Evolutionary conservation across 2,329 filamentous ascomycete species (phyloP), one percentile per base, ranked within the genome.

Genomic region (Colletotrichum brevisporum): DNA sequence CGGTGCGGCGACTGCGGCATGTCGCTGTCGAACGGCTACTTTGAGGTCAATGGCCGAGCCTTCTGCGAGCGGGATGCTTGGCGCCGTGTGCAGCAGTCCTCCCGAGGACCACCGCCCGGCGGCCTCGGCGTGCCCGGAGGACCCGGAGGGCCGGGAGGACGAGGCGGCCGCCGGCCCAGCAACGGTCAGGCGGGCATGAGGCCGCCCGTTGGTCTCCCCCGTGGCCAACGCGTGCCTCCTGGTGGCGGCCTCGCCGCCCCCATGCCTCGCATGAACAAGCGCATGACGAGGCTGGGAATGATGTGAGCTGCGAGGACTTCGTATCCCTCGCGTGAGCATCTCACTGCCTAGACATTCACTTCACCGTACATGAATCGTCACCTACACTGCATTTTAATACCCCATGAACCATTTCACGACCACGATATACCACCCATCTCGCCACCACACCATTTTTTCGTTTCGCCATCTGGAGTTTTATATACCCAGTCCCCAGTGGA

Each of bases 11-110:
- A 94, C 73, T 98, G 95, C 77, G 88, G 90, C 39, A 81, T 89
- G 54, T 89, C 91, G 2, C 85, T 98, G 13, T 87, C 88, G 21
- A 91, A 95, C 52, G 95, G 96, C 71, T 98, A 98, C 79, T 98
- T 96, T 75, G 95, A 98, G 78, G 91, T 97, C 73, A 90, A 89
- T 48, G 93, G 93, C 26, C 86, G 84, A 52, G 89, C 92, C 0
- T 97, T 92, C 77, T 99, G 95, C 79, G 95, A 98, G 80, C 89
- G 91, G 52, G 94, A 98, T 78, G 95, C 94, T 5, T 91, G 90
- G 78, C 84, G 86, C 60, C 81, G 87, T 47, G 80, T 85, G 36
- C 83, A 86, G 70, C 75, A 71, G 59, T 51, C 63, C 75, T 81
- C 73, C 73, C 79, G 73, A 70, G 63, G 63, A 41, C 67, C 63